Evolutionary conservation across 768 basidiomycete genomes (phyloP).

Genomic region (Lentinula detonsa): DNA sequence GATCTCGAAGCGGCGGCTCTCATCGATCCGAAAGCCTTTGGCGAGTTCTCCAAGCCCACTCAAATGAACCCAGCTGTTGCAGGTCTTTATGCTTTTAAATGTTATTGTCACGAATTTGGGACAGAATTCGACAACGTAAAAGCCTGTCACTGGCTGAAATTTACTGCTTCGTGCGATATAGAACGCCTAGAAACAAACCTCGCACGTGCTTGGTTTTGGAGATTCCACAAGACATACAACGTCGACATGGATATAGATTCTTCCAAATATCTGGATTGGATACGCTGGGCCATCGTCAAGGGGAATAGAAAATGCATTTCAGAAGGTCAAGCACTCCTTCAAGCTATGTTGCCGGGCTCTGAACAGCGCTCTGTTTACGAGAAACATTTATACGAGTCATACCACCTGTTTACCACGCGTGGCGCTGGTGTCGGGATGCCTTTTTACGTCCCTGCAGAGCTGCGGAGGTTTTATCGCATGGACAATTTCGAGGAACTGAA

Average conservation of each 20-base stretch:
- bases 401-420: neutral
- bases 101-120: conserved; percentile 8
- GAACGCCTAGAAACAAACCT: conserved; percentile 7
- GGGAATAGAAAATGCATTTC: conserved; percentile 9
- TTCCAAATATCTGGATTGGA: neutral
- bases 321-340: neutral
- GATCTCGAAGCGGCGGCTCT: conserved; percentile 2
- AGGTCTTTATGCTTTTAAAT: conserved; percentile 7
- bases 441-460: neutral
- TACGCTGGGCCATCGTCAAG: conserved; percentile 2
- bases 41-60: neutral
- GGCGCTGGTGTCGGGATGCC: conserved; percentile 8
- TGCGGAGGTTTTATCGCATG: neutral
- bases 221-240: conserved; percentile 5
- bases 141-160: conserved; percentile 9
- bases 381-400: neutral
- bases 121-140: neutral
- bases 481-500: neutral
- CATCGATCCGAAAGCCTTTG: neutral
- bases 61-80: conserved; percentile 1
- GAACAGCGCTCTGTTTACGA: neutral
- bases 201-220: conserved; percentile 10
- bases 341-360: neutral
- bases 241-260: neutral
- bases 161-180: neutral